Percentiles rank a stretch among this genome's conserved stretches.
Evolutionary conservation across 495 filamentous ascomycete species (phyloP).

Genomic region (Podospora comata): DNA sequence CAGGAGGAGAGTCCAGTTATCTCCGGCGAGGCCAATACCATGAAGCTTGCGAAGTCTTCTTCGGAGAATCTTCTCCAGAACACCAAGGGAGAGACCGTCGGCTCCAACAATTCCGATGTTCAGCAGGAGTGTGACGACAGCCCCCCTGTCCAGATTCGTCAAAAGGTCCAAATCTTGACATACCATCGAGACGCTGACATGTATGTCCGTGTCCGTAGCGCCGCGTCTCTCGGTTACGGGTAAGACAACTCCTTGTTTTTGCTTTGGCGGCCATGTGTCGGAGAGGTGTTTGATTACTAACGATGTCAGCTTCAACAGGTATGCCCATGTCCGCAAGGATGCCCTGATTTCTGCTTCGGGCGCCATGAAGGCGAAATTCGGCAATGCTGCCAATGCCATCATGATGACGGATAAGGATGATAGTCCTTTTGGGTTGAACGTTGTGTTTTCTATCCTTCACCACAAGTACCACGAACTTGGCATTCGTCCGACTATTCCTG

Average conservation of each 20-base stretch:
- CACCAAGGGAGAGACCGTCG: neutral
- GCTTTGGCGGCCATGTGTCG: no score
- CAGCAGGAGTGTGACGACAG: neutral
- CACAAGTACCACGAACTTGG: conserved; percentile 28
- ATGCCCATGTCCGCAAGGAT: neutral
- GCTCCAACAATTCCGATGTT: neutral
- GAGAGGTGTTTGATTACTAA: neutral
- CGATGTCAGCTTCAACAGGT: neutral
- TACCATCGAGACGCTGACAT: conserved; percentile 25
- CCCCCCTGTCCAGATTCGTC: no score
- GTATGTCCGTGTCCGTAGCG: conserved; percentile 13
- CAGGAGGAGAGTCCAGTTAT: neutral
- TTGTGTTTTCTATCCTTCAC: conserved; percentile 27
- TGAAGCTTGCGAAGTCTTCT: neutral
- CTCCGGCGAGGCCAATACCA: neutral
- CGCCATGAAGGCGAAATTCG: neutral
- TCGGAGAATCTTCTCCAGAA: no score
- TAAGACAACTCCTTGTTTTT: neutral
- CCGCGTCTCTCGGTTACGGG: neutral
- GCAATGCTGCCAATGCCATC: conserved; percentile 4
- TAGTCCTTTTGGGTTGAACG: conserved; percentile 18
- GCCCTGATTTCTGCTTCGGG: neutral
- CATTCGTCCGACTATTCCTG: conserved; percentile 10
- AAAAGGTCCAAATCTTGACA: neutral
- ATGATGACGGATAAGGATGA: conserved; percentile 9